Percentiles rank a stretch among this genome's conserved stretches.
Conservation (phyloP, 164 flowering plant species). For the Nelumbo lutea region DNA sequence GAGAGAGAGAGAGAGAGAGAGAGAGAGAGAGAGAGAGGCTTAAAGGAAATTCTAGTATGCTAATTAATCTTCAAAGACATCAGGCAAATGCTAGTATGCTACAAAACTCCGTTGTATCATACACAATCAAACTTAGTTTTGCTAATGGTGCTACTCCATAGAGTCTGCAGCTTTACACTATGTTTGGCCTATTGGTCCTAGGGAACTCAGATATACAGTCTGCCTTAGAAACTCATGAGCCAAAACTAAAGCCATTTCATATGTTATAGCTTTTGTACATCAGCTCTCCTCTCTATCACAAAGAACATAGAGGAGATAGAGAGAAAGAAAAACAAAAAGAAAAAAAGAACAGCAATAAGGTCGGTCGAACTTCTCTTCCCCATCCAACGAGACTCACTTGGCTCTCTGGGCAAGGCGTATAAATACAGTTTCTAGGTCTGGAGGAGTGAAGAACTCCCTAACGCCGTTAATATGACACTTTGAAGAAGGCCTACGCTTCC, state of each 20-base stretch:
- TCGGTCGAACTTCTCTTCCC: neutral
- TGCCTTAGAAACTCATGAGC: neutral
- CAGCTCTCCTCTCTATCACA: slow-evolving; percentile 13
- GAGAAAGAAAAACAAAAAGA: neutral
- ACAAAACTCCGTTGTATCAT: too few relatives aligned
- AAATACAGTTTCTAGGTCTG: slow-evolving; percentile 71
- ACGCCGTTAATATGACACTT: slow-evolving; percentile 32
- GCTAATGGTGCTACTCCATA: too few relatives aligned
- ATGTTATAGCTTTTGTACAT: slow-evolving; percentile 30
- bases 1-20: slow-evolving; percentile 3
- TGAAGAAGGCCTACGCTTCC: slow-evolving; percentile 51
- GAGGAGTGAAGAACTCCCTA: slow-evolving; percentile 66
- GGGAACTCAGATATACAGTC: neutral
- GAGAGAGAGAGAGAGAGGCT: slow-evolving; percentile 6
- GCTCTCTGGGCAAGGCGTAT: slow-evolving; percentile 47
- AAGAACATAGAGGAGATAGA: slow-evolving; percentile 9
- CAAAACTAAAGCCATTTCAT: slow-evolving; percentile 19
- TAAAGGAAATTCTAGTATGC: too few relatives aligned
- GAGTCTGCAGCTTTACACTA: neutral
- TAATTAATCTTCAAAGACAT: too few relatives aligned
- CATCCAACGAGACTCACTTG: slow-evolving; percentile 16
- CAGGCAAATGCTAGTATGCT: too few relatives aligned
- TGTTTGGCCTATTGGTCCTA: neutral
- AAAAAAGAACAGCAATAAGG: neutral
- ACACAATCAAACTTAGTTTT: too few relatives aligned